Conservation (phyloP, 2,329 filamentous ascomycete genomes). For the Nigrograna mackinnonii region DNA sequence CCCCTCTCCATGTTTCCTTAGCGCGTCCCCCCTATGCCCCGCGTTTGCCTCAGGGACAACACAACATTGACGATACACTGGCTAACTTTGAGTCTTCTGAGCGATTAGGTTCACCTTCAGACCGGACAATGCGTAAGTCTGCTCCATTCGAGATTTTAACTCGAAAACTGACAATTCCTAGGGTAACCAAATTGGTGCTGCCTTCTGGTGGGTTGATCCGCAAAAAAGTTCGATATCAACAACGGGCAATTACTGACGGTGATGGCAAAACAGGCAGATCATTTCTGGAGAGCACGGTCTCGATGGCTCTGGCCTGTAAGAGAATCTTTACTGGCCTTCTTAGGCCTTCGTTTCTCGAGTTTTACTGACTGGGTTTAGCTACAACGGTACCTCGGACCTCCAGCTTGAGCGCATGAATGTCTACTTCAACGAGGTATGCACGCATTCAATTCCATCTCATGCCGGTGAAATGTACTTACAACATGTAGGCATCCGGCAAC, state of each 20-base stretch:
- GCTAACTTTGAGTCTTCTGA: conserved; percentile 59
- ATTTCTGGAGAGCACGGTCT: conserved; percentile 81
- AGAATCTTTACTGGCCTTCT: conserved; percentile 26
- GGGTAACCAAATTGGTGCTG: conserved; percentile 99
- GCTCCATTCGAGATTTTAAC: conserved; percentile 8
- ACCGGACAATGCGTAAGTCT: conserved; percentile 96
- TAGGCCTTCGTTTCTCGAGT: no score
- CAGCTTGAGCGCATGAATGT: conserved; percentile 99
- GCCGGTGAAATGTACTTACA: conserved; percentile 22
- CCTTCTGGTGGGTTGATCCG: conserved; percentile 78
- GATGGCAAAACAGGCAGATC: conserved; percentile 47
- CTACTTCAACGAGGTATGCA: conserved; percentile 89
- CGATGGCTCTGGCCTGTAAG: conserved; percentile 94
- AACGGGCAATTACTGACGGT: conserved; percentile 17
- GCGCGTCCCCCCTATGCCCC: conserved; percentile 45
- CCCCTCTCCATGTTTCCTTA: conserved; percentile 43
- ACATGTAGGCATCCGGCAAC: conserved; percentile 81
- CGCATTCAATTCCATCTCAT: conserved; percentile 16
- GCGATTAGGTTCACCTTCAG: conserved; percentile 91
- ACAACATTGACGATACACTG: conserved; percentile 48
- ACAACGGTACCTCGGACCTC: conserved; percentile 97
- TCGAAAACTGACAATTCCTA: conserved; percentile 48
- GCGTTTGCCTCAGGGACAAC: conserved; percentile 43
- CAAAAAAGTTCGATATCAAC: conserved; percentile 9
- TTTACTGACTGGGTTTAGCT: conserved; percentile 57